Base-by-base conservation (phyloP, 2,329 filamentous ascomycete genomes). In the Calonectria pauciramosa region DNA sequence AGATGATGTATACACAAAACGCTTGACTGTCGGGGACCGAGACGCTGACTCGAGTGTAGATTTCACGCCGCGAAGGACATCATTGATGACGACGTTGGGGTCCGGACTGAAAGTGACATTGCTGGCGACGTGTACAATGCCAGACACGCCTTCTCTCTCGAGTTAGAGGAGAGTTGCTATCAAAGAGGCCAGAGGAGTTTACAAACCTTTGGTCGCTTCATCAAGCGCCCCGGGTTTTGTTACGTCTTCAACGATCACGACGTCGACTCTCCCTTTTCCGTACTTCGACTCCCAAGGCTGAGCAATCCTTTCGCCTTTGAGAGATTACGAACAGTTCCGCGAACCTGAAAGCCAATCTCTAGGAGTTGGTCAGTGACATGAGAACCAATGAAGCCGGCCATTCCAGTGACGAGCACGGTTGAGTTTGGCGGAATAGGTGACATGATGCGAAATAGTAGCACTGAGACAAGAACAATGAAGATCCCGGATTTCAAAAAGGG, bases 81-180 rank as follows among this genome's bases (percentile, higher is more conserved):
- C 82, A 0, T 85, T 82, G 23, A 91, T 87, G 11, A 88, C 86
- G 0, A 83, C 77, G 16, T 88, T 81, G 1, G 88, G 86, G 20
- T 89, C 81, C 0, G 84, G 78, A 5, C 81, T 82, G 60, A 87
- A 86, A 0, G 80, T 82, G 2, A 87, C 73, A 23, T 86, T 83
- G 20, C 85, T 84, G 0, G 89, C 89, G 13, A 88, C 82, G 73
- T 90, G 88, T 20, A 86, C 82, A 64, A 90, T 83, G 5, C 86
- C 87, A 2, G 84, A 80, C 26, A 84, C 83, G n/a, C 85, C 87
- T 13, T 36, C 9, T 14, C 34, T 36, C 34, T 11, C 10, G 10
- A 7, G 34, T 36, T 36, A 36, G 34, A 36, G 9, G 10, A 14
- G 34, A 10, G 5, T 11, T 36, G 34, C 3, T 9, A 11, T 36